phyloP scores from a whole-genome alignment of 805 yeast species.

The Metschnikowia kofuensis region DNA sequence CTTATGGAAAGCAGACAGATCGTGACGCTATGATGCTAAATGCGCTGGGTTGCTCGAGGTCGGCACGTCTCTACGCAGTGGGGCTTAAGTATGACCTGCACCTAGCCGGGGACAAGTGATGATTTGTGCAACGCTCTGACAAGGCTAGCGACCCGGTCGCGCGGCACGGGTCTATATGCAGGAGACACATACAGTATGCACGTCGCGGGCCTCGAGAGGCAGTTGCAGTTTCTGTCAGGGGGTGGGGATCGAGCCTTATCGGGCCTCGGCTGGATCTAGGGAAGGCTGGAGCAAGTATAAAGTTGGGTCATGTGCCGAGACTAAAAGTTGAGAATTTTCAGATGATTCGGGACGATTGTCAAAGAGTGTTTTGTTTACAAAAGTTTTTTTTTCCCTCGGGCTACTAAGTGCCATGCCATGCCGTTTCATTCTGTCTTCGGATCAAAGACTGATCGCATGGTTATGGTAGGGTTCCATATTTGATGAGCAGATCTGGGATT shows the following conservation, averaged over 20 bases:
- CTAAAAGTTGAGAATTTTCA: too few relatives aligned
- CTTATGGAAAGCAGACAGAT: too few relatives aligned
- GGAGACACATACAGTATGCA: background rate
- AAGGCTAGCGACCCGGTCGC: background rate
- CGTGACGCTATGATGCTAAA: too few relatives aligned
- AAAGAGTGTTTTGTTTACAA: too few relatives aligned
- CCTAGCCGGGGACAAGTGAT: background rate
- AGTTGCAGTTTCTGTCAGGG: background rate
- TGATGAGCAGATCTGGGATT: too few relatives aligned
- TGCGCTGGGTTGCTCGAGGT: background rate
- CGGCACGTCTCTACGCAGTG: background rate
- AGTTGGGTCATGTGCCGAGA: too few relatives aligned
- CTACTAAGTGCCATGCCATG: too few relatives aligned
- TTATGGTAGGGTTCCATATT: too few relatives aligned
- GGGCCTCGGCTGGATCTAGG: background rate
- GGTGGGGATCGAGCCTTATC: background rate
- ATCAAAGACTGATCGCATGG: too few relatives aligned
- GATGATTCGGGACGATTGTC: too few relatives aligned
- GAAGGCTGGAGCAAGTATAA: background rate
- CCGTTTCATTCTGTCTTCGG: too few relatives aligned
- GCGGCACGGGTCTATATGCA: constrained; percentile 1
- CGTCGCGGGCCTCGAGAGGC: background rate
- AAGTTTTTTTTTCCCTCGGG: too few relatives aligned
- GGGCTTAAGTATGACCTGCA: constrained; percentile 2
- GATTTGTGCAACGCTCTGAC: constrained; percentile 1